Evolutionary conservation across 202 grass and related monocot genomes (phyloP), one percentile per base, ranked within the genome.

Genomic region (Elaeis oleifera): DNA sequence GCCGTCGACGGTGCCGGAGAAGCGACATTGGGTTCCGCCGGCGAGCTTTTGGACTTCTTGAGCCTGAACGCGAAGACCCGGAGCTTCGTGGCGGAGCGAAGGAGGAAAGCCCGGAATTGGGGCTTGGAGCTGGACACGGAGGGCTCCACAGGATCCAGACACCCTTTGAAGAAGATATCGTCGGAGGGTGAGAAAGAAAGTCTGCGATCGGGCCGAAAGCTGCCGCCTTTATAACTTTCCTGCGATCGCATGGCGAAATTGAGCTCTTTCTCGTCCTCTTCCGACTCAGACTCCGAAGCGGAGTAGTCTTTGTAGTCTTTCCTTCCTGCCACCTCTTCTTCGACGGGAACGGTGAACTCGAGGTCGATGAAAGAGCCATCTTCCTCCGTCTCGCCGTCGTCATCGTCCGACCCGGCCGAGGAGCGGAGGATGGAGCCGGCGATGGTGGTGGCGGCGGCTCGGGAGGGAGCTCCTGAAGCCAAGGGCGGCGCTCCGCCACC

Each of bases 121-220:
- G 65, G 65, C 53, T 56, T 68, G 50, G 52, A 56, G 13, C 11
- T 44, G 52, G 65, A 18, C 65, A 15, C 65, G 9, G 65, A 68
- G 17, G 52, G 65, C 65, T 68, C 65, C 17, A 68, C 17, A 9
- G 65, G 65, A 26, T 56, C 2, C 13, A 56, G 28, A 13, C 65
- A 18, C 4, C 65, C 65, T 7, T 68, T 56, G 18, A 68, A 68
- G 65, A 68, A 68, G 52, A 68, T 51, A 28, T 68, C 65, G 3
- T 56, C 65, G 49, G 63, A 65, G 3, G 49, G 63, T 18, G 52
- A 68, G n/a, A 39, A 36, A 5, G 11, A 23, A 26, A 19, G 20
- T 0, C 51, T 24, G 6, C 6, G 23, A 22, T 19, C 63, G 21
- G 23, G 6, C 21, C 63, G 63, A 24, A 66, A 24, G 23, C 63